These are phyloP conservation scores for Cladophialophora yegresii DNA, from an alignment of 2,329 filamentous ascomycete genomes.

Conservation along the genomic window DNA sequence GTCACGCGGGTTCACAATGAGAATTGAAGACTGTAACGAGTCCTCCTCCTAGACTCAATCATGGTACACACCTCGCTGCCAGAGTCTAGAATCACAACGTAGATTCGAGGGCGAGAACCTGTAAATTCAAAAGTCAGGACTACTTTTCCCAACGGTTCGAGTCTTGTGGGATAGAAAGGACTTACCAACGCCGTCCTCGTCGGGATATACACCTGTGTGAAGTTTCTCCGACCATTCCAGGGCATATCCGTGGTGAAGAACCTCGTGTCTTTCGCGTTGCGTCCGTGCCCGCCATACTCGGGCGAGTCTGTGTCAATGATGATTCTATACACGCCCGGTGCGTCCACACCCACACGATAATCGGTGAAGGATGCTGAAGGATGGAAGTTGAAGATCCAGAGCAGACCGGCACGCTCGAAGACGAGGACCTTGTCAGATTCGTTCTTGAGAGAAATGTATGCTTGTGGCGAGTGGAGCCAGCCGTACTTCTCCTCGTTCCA, in stretches of 20 bases:
- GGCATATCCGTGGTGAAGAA: slow-evolving; percentile 90
- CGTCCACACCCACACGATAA: slow-evolving; percentile 86
- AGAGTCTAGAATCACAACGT: slow-evolving; percentile 38
- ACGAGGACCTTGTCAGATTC: slow-evolving; percentile 92
- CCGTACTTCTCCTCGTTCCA: slow-evolving; percentile 81
- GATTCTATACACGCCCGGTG: slow-evolving; percentile 80
- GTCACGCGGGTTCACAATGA: neutral
- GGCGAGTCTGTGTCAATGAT: slow-evolving; percentile 79
- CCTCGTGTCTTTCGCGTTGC: slow-evolving; percentile 75
- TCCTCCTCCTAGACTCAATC: neutral
- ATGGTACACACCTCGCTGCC: neutral
- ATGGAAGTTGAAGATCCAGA: slow-evolving; percentile 98
- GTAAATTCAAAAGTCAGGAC: slow-evolving; percentile 31
- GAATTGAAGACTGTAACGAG: neutral
- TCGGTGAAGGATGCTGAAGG: slow-evolving; percentile 81
- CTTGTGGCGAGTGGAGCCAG: slow-evolving; percentile 83
- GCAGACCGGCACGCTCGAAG: slow-evolving; percentile 84
- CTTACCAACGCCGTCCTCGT: slow-evolving; percentile 75
- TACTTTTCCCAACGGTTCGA: neutral
- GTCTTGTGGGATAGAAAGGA: neutral
- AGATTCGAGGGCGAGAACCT: slow-evolving; percentile 59
- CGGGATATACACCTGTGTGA: slow-evolving; percentile 88
- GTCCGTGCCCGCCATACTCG: slow-evolving; percentile 75
- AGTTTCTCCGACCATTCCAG: slow-evolving; percentile 91
- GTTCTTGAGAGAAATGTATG: slow-evolving; percentile 91